Evolutionary conservation across 106 monocot genomes (phyloP).

Genomic region (Narthecium ossifragum): DNA sequence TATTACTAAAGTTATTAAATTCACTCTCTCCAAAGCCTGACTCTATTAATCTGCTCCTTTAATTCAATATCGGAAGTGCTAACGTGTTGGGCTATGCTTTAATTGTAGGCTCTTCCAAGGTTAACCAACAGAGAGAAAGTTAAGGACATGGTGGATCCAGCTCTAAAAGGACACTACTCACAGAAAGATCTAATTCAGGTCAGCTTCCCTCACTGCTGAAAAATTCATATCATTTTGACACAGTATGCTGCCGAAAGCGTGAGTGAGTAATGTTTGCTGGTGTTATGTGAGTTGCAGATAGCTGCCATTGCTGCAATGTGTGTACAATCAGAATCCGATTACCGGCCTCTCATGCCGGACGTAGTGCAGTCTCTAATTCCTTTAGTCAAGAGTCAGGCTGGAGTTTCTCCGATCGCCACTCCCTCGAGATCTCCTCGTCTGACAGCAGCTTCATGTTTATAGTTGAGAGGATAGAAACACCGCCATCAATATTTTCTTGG

Average conservation of each 20-base stretch:
- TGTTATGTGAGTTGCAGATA: too few species aligned
- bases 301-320: slow-evolving; percentile 98
- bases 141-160: slow-evolving; percentile 89
- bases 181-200: slow-evolving; percentile 84
- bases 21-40: too few species aligned
- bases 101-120: slow-evolving; percentile 73
- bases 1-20: too few species aligned
- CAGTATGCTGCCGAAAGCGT: background rate
- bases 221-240: background rate
- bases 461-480: background rate
- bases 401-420: slow-evolving; percentile 9
- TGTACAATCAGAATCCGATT: slow-evolving; percentile 88
- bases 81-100: background rate
- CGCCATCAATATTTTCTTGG: too few species aligned
- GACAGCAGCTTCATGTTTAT: background rate
- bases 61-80: background rate
- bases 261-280: background rate
- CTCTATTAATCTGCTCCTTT: background rate
- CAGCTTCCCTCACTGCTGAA: background rate
- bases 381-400: slow-evolving; percentile 39
- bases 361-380: slow-evolving; percentile 93
- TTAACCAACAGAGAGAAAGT: slow-evolving; percentile 85
- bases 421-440: slow-evolving; percentile 28
- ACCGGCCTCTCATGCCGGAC: slow-evolving; percentile 90
- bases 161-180: slow-evolving; percentile 62